Conservation (phyloP, 2,329 filamentous ascomycete species). For the Cordyceps farinosa region DNA sequence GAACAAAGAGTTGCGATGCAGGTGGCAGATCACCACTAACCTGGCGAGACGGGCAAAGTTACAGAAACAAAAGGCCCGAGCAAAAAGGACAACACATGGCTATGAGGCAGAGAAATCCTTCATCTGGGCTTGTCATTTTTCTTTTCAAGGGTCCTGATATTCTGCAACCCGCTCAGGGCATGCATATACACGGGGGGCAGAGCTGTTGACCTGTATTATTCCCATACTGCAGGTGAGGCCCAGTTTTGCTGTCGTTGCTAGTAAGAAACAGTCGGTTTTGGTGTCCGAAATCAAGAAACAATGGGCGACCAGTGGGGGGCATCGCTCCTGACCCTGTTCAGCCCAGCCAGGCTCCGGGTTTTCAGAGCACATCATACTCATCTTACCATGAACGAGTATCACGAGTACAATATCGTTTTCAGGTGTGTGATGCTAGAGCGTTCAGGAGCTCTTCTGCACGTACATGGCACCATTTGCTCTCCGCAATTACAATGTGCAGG, state of each 20-base stretch:
- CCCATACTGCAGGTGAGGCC: neutral
- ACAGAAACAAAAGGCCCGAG: neutral
- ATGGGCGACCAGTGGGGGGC: neutral
- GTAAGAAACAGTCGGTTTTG: neutral
- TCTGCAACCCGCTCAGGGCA: neutral
- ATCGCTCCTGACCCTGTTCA: neutral
- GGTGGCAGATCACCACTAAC: neutral
- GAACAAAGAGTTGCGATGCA: neutral
- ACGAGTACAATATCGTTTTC: neutral
- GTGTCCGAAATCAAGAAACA: neutral
- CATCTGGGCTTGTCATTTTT: too few species aligned
- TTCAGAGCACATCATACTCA: neutral
- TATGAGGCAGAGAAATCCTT: neutral
- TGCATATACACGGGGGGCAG: neutral
- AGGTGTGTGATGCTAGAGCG: too few species aligned
- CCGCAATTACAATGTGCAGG: neutral
- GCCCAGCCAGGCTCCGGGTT: neutral
- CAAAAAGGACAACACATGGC: neutral
- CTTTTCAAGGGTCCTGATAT: neutral
- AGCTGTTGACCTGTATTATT: neutral
- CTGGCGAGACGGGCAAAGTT: neutral
- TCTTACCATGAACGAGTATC: neutral
- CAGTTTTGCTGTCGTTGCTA: neutral
- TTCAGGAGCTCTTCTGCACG: neutral
- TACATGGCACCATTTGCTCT: neutral